Percentiles rank a stretch among this genome's conserved stretches.
Conservation (phyloP, 352 stramenopile genomes). For the Pythium myriotylum region DNA sequence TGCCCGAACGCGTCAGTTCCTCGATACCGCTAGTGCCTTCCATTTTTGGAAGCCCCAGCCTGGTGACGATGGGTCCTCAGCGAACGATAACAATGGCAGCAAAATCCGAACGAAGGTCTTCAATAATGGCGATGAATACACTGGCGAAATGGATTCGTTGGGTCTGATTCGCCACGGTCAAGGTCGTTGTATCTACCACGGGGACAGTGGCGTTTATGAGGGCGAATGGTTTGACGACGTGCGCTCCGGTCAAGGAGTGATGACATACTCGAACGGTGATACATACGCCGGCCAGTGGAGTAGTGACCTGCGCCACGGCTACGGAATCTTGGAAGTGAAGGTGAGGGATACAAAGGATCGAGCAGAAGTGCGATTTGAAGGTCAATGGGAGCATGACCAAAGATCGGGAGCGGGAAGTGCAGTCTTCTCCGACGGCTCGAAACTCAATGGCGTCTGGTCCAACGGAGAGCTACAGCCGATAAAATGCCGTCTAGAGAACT, state of each 20-base stretch:
- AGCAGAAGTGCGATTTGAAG: slow-evolving; percentile 59
- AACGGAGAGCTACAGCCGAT: slow-evolving; percentile 22
- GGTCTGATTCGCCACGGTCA: slow-evolving; percentile 46
- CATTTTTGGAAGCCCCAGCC: slow-evolving; percentile 69
- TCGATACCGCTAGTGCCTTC: slow-evolving; percentile 47
- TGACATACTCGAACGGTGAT: slow-evolving; percentile 51
- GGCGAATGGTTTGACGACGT: slow-evolving; percentile 62
- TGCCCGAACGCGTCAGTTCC: slow-evolving; percentile 27
- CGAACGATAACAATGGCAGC: slow-evolving; percentile 33
- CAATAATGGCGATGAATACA: slow-evolving; percentile 71
- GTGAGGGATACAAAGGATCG: slow-evolving; percentile 4
- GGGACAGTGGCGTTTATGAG: slow-evolving; percentile 63
- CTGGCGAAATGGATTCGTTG: slow-evolving; percentile 55
- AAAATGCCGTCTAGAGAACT: slow-evolving; percentile 42
- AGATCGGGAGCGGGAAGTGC: slow-evolving; percentile 66
- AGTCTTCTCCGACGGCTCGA: slow-evolving; percentile 56
- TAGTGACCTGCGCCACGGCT: slow-evolving; percentile 48
- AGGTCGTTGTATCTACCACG: slow-evolving; percentile 60
- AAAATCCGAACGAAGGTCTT: slow-evolving; percentile 50
- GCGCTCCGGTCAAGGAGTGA: slow-evolving; percentile 51
- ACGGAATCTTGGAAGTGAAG: slow-evolving; percentile 47
- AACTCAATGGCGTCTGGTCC: slow-evolving; percentile 44
- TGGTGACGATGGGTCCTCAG: slow-evolving; percentile 13
- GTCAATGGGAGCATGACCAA: slow-evolving; percentile 62
- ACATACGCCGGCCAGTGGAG: slow-evolving; percentile 60